Percentiles rank a stretch among this genome's conserved stretches.
Evolutionary conservation across 2,329 filamentous ascomycete species (phyloP).

Genomic region (Alternaria longipes): DNA sequence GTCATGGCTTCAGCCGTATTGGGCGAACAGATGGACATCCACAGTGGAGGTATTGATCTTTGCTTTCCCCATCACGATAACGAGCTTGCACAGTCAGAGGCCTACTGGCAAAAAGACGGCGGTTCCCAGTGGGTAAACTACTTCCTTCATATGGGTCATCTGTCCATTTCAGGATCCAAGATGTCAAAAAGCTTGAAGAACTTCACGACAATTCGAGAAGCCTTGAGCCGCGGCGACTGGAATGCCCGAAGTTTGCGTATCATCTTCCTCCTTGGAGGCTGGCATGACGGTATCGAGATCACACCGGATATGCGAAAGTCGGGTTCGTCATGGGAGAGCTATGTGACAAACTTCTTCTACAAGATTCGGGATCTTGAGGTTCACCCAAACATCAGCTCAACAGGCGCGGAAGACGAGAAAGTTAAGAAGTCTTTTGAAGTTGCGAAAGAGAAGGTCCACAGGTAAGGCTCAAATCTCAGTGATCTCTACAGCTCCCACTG

Average conservation of each 20-base stretch:
- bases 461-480: neutral
- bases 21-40: constrained; percentile 86
- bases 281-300: constrained; percentile 92
- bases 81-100: constrained; percentile 88
- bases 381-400: constrained; percentile 43
- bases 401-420: constrained; percentile 50
- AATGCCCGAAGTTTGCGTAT: constrained; percentile 82
- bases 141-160: constrained; percentile 93
- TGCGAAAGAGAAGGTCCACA: constrained; percentile 67
- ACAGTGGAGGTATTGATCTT: constrained; percentile 91
- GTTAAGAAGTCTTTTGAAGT: constrained; percentile 61
- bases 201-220: constrained; percentile 91
- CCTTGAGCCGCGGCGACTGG: constrained; percentile 73
- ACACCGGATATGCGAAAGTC: constrained; percentile 81
- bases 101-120: constrained; percentile 69
- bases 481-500: neutral
- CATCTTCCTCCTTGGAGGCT: constrained; percentile 85
- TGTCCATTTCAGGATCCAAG: constrained; percentile 88
- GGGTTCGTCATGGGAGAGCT: constrained; percentile 81
- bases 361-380: constrained; percentile 63
- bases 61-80: constrained; percentile 84
- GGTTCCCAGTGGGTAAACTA: constrained; percentile 87
- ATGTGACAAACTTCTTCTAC: constrained; percentile 75
- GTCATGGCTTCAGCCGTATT: constrained; percentile 94
- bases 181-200: constrained; percentile 98